phyloP scores from a whole-genome alignment of 371 early-diverging fungal genomes.

The Rhizopus arrhizus region DNA sequence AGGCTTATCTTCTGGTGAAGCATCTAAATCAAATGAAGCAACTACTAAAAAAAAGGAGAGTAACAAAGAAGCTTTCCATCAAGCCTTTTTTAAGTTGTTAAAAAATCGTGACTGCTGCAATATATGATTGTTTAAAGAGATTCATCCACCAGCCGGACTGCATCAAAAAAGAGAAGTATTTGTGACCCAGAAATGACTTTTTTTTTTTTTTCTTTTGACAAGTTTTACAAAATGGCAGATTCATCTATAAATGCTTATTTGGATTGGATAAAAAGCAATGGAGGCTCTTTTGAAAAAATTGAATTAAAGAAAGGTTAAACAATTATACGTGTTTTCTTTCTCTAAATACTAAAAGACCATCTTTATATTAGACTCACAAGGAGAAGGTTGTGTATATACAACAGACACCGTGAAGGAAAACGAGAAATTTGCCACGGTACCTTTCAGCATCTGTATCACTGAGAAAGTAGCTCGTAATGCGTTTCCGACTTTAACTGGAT shows the following conservation, averaged over 20 bases:
- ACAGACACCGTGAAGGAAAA: constrained; percentile 30
- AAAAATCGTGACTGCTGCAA: too few species aligned
- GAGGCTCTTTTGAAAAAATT: constrained; percentile 43
- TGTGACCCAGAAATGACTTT: neutral
- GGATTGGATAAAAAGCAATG: constrained; percentile 46
- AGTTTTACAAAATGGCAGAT: constrained; percentile 12
- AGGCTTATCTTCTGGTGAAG: too few species aligned
- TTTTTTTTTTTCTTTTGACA: neutral
- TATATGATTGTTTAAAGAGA: too few species aligned
- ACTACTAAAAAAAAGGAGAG: too few species aligned
- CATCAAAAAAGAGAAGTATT: too few species aligned
- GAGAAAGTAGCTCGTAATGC: constrained; percentile 46
- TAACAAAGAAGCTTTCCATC: too few species aligned
- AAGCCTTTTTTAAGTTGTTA: too few species aligned
- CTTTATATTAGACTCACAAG: constrained; percentile 30
- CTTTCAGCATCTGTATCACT: constrained; percentile 49
- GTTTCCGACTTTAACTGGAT: constrained; percentile 30
- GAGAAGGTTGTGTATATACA: constrained; percentile 47
- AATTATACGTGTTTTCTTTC: neutral
- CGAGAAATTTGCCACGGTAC: constrained; percentile 43
- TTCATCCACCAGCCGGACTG: too few species aligned
- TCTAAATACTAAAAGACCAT: neutral
- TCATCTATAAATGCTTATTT: constrained; percentile 20
- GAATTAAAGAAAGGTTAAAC: constrained; percentile 40
- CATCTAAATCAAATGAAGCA: too few species aligned